Base-by-base conservation (phyloP, 2,329 filamentous ascomycete species). In the Fusarium bactridioides region DNA sequence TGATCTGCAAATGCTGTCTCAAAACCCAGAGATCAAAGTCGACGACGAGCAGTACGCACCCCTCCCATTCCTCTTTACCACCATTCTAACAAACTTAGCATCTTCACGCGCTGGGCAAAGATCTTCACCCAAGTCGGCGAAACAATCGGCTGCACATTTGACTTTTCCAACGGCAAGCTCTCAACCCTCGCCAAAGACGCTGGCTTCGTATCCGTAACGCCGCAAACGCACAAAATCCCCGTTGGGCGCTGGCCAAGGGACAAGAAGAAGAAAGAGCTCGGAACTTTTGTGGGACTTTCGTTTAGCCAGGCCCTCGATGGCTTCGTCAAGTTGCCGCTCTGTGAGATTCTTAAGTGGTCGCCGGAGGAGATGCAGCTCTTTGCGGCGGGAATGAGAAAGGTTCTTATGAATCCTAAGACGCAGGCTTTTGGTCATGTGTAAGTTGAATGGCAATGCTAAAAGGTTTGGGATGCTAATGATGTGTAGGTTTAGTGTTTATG, bases 301-400 rank as follows among this genome's bases (percentile, higher is more conserved):
- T 77, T 76, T 6, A 77, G 74, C 18, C 74, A 77, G 23, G 75
- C 74, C 0, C 31, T 76, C 0, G 75, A 77, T 25, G 73, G 75
- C 3, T 76, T 74, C 9, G 45, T 76, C 9, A 76, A 76, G 50
- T 25, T 76, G 29, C 75, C 74, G 5, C 40, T 76, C 7, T 76
- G 74, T 31, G 71, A 73, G 19, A 62, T 76, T 15, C 54, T 77
- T 0, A 51, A 62, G 9, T 77, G 74, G 75, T 74, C 64, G 13
- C 55, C 67, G 0, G 71, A 66, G 13, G 64, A 74, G 29, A 76
- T 77, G 74, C 71, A 76, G 19, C 11, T 76, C 6, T 76, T 76
- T 54, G 73, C 62, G 4, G 67, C 43, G 3, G 74, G 77, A 38
- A 77, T 76, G 74, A 66, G 74, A 10, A 61, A 53, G 19, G 16